A percentile compares a stretch with the other conserved stretches of the same genome.
phyloP scores from a whole-genome alignment of 257 asterid species.

The Fraxinus pennsylvanica region DNA sequence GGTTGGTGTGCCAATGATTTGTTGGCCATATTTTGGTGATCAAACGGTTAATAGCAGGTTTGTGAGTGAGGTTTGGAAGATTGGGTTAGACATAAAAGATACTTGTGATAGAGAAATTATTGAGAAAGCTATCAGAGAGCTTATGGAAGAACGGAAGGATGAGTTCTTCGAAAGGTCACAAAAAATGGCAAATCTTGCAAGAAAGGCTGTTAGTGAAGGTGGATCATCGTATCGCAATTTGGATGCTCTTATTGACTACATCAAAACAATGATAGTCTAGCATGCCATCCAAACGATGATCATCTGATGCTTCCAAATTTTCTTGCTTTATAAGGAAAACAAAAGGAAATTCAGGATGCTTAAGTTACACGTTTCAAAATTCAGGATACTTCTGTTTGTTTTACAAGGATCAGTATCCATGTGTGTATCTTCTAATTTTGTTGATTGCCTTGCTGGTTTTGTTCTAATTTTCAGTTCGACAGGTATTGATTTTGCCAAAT shows the following conservation, averaged over 20 bases:
- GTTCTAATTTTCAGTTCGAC: no score
- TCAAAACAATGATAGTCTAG: not conserved
- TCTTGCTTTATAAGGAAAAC: no score
- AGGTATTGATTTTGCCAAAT: no score
- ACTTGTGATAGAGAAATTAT: conserved; percentile 21
- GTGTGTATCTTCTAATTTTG: no score
- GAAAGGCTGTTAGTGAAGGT: not conserved
- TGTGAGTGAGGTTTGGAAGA: conserved; percentile 25
- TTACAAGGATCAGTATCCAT: no score
- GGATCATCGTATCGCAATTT: not conserved
- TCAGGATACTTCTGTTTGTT: no score
- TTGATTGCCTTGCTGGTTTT: no score
- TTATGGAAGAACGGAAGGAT: conserved; percentile 13
- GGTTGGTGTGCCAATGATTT: conserved; percentile 22
- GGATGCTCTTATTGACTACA: not conserved
- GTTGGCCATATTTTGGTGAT: conserved; percentile 23
- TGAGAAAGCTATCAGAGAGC: conserved; percentile 16
- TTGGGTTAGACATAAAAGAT: conserved; percentile 32
- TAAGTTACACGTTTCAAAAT: no score
- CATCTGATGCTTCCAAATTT: no score
- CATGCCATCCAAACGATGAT: no score
- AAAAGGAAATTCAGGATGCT: no score
- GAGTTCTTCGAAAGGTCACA: not conserved
- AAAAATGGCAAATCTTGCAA: not conserved
- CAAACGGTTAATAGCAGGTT: conserved; percentile 26